Evolutionary conservation across 2,329 filamentous ascomycete species (phyloP).

Genomic region (Coniochaeta hoffmannii): DNA sequence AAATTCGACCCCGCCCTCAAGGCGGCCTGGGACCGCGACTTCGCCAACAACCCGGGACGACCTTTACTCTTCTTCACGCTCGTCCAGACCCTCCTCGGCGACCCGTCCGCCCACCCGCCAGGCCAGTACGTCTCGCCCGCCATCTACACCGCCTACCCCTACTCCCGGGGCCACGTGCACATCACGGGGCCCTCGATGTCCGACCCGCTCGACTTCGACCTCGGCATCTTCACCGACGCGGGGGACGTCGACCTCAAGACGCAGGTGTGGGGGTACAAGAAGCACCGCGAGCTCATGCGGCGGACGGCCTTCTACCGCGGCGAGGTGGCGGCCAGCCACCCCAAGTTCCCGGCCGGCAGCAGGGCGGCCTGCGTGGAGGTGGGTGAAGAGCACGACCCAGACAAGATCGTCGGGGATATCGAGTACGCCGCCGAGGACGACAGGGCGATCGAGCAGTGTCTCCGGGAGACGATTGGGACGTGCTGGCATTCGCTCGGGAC

Average conservation of each 20-base stretch:
- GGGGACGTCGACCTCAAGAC: conserved; percentile 48
- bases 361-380: conserved; percentile 27
- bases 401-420: background rate
- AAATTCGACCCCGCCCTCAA: background rate
- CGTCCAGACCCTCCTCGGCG: conserved; percentile 32
- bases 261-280: conserved; percentile 58
- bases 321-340: conserved; percentile 33
- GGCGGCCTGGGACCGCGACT: background rate
- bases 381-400: conserved; percentile 6
- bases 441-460: conserved; percentile 32
- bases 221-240: conserved; percentile 47
- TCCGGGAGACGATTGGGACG: conserved; percentile 29
- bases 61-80: conserved; percentile 38
- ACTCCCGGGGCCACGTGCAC: conserved; percentile 54
- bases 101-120: conserved; percentile 26
- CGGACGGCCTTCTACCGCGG: conserved; percentile 45
- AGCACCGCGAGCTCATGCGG: conserved; percentile 38
- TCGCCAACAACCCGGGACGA: conserved; percentile 24
- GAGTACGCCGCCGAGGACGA: conserved; percentile 30
- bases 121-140: conserved; percentile 45
- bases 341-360: conserved; percentile 33
- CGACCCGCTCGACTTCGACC: conserved; percentile 46
- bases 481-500: conserved; percentile 36
- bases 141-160: conserved; percentile 51
- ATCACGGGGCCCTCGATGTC: conserved; percentile 37